These are phyloP conservation scores for Hygrophorus russula DNA, from an alignment of 768 basidiomycete genomes.

Conservation along the genomic window DNA sequence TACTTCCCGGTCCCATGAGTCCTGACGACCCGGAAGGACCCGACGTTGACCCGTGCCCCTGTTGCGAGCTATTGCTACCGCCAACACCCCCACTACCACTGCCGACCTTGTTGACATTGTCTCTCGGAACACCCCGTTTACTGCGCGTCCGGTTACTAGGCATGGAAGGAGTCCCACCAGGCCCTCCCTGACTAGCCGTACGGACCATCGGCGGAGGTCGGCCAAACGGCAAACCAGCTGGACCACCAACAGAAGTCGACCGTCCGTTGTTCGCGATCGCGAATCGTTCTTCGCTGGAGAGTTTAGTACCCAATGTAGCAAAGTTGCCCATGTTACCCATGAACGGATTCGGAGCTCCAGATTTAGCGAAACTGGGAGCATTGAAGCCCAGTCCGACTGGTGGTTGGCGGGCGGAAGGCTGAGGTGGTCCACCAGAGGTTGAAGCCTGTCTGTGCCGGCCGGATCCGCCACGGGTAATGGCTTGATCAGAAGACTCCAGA, in stretches of 20 bases:
- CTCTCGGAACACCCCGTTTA: conserved; percentile 77
- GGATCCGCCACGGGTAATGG: conserved; percentile 53
- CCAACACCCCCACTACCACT: conserved; percentile 10
- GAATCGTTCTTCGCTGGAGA: conserved; percentile 65
- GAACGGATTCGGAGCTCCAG: conserved; percentile 28
- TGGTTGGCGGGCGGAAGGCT: conserved; percentile 26
- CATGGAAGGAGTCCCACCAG: conserved; percentile 27
- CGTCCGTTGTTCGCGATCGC: conserved; percentile 32
- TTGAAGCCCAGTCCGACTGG: conserved; percentile 32
- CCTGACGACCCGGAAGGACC: conserved; percentile 18
- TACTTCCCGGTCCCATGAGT: conserved; percentile 12
- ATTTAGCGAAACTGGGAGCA: conserved; percentile 32
- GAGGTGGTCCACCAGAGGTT: conserved; percentile 24
- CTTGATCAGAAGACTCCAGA: conserved; percentile 64
- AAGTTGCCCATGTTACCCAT: conserved; percentile 52
- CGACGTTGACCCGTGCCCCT: conserved; percentile 25
- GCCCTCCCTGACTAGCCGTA: conserved; percentile 55
- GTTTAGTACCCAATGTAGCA: conserved; percentile 39
- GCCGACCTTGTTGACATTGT: conserved; percentile 36
- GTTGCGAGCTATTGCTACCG: conserved; percentile 12
- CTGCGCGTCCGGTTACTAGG: conserved; percentile 52
- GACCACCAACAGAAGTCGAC: conserved; percentile 45
- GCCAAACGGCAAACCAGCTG: conserved; percentile 37
- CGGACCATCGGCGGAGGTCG: conserved; percentile 56
- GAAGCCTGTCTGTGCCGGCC: conserved; percentile 44